Evolutionary conservation across 768 basidiomycete genomes (phyloP).

Genomic region (Rhizopogon vulgaris): DNA sequence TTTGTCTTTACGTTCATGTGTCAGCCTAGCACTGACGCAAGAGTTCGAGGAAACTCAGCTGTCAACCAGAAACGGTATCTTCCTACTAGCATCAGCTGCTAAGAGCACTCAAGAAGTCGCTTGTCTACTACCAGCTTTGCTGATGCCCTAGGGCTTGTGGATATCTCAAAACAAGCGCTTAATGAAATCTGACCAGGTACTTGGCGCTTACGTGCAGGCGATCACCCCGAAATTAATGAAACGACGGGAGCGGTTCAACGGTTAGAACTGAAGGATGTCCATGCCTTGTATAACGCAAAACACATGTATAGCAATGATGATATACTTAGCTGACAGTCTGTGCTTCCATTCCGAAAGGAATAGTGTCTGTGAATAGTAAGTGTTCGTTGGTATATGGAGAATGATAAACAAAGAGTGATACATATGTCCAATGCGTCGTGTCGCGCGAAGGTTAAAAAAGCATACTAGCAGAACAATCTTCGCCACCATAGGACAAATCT

Average conservation of each 20-base stretch:
- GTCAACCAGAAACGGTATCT: not conserved
- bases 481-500: conserved; percentile 77
- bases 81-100: too few relatives aligned
- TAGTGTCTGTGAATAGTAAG: conserved; percentile 14
- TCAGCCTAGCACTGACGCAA: not conserved
- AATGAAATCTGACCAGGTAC: not conserved
- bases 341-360: conserved; percentile 20
- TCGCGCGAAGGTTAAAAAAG: conserved; percentile 3
- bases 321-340: conserved; percentile 4
- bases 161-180: not conserved
- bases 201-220: not conserved
- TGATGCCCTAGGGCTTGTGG: not conserved
- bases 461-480: conserved; percentile 63
- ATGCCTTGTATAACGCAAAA: conserved; percentile 1
- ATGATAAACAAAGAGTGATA: conserved; percentile 27
- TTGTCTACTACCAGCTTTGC: too few relatives aligned
- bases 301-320: conserved; percentile 1
- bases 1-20: not conserved
- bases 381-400: conserved; percentile 18
- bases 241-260: not conserved
- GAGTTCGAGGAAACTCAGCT: not conserved
- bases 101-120: too few relatives aligned
- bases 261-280: not conserved
- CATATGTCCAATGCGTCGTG: conserved; percentile 27
- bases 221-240: conserved; percentile 2